Conservation (phyloP, 331 rosid genomes). For the Erythrophleum ivorense region DNA sequence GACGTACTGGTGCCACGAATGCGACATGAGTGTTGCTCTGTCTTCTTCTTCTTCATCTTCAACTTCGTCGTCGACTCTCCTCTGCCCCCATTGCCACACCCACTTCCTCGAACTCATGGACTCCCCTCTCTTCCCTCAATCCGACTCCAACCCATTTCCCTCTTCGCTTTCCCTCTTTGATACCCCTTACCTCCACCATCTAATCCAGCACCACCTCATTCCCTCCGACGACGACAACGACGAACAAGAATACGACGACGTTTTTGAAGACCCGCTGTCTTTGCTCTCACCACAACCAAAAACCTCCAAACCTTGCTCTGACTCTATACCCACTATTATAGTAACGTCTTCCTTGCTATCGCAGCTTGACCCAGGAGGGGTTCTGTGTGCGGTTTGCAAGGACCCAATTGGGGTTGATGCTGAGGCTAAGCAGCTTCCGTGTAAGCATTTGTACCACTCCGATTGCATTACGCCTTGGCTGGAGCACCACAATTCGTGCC, state of each 20-base stretch:
- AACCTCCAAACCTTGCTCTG: conserved; percentile 3
- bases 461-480: conserved; percentile 63
- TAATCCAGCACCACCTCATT: conserved; percentile 28
- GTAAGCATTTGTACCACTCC: conserved; percentile 53
- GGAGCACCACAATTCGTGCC: conserved; percentile 46
- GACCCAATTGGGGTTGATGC: conserved; percentile 35
- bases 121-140: conserved; percentile 34
- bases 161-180: conserved; percentile 35
- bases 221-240: neutral
- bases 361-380: conserved; percentile 45
- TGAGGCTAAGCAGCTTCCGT: conserved; percentile 51
- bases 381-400: conserved; percentile 54
- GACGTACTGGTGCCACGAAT: conserved; percentile 67
- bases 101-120: conserved; percentile 62
- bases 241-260: conserved; percentile 19
- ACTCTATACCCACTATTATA: conserved; percentile 25
- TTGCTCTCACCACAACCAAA: conserved; percentile 16
- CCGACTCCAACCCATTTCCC: conserved; percentile 5
- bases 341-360: conserved; percentile 38
- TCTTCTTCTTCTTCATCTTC: conserved; percentile 29
- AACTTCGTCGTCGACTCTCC: conserved; percentile 28
- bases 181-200: conserved; percentile 25
- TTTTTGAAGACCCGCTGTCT: conserved; percentile 41
- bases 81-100: conserved; percentile 51
- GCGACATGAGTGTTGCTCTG: conserved; percentile 62